Percentiles rank a stretch among this genome's conserved stretches.
Conservation (phyloP, 768 basidiomycete genomes). For the Xanthoconium purpureum region DNA sequence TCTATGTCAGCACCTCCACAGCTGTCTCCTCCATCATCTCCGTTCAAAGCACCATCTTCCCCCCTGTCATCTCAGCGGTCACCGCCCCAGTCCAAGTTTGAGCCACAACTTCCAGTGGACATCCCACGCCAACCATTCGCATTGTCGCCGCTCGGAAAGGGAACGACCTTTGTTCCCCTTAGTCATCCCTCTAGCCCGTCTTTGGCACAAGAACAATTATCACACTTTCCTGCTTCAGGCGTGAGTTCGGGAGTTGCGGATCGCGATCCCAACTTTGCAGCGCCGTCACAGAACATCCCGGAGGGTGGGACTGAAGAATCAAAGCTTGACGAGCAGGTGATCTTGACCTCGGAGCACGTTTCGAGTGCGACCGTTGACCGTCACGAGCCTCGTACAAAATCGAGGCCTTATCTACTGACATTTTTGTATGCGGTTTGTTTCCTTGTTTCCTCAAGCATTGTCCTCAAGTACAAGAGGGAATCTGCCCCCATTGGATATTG, state of each 20-base stretch:
- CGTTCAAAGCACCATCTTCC: slow-evolving; percentile 29
- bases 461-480: slow-evolving; percentile 58
- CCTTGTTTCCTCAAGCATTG: slow-evolving; percentile 32
- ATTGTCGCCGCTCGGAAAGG: slow-evolving; percentile 15
- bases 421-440: slow-evolving; percentile 40
- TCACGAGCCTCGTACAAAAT: slow-evolving; percentile 12
- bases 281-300: slow-evolving; percentile 14
- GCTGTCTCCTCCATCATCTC: slow-evolving; percentile 42
- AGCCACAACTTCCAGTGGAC: slow-evolving; percentile 47
- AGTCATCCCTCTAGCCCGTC: slow-evolving; percentile 19
- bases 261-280: neutral
- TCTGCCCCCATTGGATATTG: slow-evolving; percentile 78
- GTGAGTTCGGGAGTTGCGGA: neutral
- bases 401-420: slow-evolving; percentile 37
- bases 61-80: slow-evolving; percentile 30
- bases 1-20: slow-evolving; percentile 73
- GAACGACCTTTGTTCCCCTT: slow-evolving; percentile 12
- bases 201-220: slow-evolving; percentile 9
- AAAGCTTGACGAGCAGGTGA: slow-evolving; percentile 24
- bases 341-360: slow-evolving; percentile 38
- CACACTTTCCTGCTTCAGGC: slow-evolving; percentile 5
- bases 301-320: slow-evolving; percentile 20
- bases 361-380: slow-evolving; percentile 32
- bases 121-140: slow-evolving; percentile 30
- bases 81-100: slow-evolving; percentile 56